phyloP scores from a whole-genome alignment of 1,284 basidiomycete genomes.

The Afroboletus lepidellus region DNA sequence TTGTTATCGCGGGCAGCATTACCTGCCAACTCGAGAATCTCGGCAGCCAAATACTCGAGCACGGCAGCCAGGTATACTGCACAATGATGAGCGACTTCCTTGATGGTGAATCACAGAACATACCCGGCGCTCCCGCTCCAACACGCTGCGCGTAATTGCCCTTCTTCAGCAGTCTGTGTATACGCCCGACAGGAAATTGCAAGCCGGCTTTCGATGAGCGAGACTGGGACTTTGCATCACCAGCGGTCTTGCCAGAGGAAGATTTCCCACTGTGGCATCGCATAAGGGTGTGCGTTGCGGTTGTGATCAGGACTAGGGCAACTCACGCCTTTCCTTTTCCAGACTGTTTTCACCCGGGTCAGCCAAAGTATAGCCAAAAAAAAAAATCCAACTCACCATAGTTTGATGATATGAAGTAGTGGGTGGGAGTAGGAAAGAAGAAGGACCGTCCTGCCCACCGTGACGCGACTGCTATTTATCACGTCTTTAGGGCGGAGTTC shows the following conservation, averaged over 20 bases:
- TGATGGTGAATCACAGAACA: conserved; percentile 24
- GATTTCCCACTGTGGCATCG: conserved; percentile 49
- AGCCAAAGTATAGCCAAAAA: neutral
- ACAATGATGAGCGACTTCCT: neutral
- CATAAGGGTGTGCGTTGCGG: conserved; percentile 5
- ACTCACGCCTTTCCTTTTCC: conserved; percentile 56
- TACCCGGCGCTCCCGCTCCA: conserved; percentile 71
- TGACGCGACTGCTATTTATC: conserved; percentile 34
- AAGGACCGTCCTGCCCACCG: neutral
- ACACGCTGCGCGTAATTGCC: conserved; percentile 77
- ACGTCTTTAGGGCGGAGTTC: conserved; percentile 32
- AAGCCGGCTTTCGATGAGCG: conserved; percentile 79
- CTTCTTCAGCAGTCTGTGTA: conserved; percentile 81
- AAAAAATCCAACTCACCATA: conserved; percentile 21
- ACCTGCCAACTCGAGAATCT: conserved; percentile 86
- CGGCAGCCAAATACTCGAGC: conserved; percentile 82
- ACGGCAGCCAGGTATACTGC: conserved; percentile 85
- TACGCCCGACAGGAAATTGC: conserved; percentile 86
- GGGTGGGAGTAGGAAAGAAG: conserved; percentile 15
- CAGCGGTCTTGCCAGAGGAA: conserved; percentile 54
- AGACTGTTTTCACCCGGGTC: conserved; percentile 36
- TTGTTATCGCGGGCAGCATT: conserved; percentile 78
- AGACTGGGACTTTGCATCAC: conserved; percentile 53
- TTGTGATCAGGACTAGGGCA: neutral
- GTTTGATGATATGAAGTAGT: neutral